Conservation (phyloP, 2,329 filamentous ascomycete species). For the Aplosporella prunicola region DNA sequence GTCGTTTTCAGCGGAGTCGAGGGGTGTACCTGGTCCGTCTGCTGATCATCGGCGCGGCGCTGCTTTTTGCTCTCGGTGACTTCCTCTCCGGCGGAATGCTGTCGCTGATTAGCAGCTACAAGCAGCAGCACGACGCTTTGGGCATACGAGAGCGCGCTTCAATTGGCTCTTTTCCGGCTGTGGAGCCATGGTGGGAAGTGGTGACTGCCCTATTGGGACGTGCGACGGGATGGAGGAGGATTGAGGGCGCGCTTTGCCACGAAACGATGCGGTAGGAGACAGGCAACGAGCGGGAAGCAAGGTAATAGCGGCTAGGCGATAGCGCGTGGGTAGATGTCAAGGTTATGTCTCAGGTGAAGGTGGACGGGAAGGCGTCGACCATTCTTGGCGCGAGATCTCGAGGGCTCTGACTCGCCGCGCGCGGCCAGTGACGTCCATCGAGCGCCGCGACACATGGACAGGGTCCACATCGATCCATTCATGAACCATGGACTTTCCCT, state of each 20-base stretch:
- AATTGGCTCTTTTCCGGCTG: conserved; percentile 66
- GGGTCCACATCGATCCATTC: background rate
- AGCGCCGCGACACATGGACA: too few relatives aligned
- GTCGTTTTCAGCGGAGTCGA: conserved; percentile 41
- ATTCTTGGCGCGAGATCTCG: conserved; percentile 4
- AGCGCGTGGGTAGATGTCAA: conserved; percentile 5
- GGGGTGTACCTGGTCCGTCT: conserved; percentile 26
- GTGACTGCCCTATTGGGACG: conserved; percentile 9
- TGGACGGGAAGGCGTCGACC: conserved; percentile 5
- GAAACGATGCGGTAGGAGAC: background rate
- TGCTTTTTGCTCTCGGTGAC: conserved; percentile 66
- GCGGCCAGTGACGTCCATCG: too few relatives aligned
- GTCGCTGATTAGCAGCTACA: too few relatives aligned
- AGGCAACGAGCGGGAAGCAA: conserved; percentile 3
- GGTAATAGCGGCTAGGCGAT: conserved; percentile 5
- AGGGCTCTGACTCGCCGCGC: conserved; percentile 2
- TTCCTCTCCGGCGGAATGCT: conserved; percentile 59
- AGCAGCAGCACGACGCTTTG: too few relatives aligned
- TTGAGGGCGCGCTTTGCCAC: conserved; percentile 18
- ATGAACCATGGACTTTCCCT: conserved; percentile 19
- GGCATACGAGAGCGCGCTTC: conserved; percentile 67
- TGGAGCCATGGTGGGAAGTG: conserved; percentile 42
- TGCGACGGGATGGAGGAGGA: conserved; percentile 12
- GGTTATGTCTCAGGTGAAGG: conserved; percentile 3
- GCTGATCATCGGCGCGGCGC: conserved; percentile 46